phyloP scores from a whole-genome alignment of 2,329 filamentous ascomycete genomes.

The Nigrospora osmanthi region DNA sequence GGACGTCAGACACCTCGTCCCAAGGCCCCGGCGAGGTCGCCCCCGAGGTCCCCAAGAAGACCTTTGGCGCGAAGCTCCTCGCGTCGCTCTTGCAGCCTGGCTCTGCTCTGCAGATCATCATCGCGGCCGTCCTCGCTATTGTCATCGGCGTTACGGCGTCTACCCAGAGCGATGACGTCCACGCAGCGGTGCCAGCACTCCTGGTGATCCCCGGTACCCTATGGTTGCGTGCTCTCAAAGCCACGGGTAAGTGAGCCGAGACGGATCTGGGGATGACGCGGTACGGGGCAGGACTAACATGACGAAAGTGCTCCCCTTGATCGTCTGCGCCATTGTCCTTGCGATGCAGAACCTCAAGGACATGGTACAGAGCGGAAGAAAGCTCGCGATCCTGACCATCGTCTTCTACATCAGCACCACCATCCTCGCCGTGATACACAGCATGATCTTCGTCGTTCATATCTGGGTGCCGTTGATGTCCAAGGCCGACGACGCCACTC shows the following conservation, averaged over 20 bases:
- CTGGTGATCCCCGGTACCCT: conserved; percentile 39
- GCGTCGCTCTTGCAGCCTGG: conserved; percentile 20
- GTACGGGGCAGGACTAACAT: not conserved
- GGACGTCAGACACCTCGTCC: too few species aligned
- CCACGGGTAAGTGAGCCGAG: conserved; percentile 29
- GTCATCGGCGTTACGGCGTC: conserved; percentile 39
- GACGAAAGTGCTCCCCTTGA: conserved; percentile 38
- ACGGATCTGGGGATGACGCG: too few species aligned
- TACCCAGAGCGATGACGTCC: conserved; percentile 31
- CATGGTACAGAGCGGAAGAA: conserved; percentile 33
- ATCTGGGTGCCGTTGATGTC: conserved; percentile 40
- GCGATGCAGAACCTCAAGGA: conserved; percentile 38
- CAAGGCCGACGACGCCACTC: conserved; percentile 21
- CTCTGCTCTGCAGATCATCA: conserved; percentile 40
- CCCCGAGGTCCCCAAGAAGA: too few species aligned
- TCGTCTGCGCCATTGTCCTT: conserved; percentile 43
- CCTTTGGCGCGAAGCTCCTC: too few species aligned
- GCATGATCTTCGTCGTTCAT: conserved; percentile 34
- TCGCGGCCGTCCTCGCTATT: conserved; percentile 38
- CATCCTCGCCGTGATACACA: conserved; percentile 37
- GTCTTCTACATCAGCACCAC: conserved; percentile 43
- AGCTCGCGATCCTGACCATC: conserved; percentile 39
- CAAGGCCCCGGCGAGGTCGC: too few species aligned
- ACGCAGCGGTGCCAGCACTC: conserved; percentile 29
- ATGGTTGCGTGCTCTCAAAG: conserved; percentile 40